Evolutionary conservation across 1,139 yeast genomes (phyloP).

Genomic region (Saccharomyces hybrid): DNA sequence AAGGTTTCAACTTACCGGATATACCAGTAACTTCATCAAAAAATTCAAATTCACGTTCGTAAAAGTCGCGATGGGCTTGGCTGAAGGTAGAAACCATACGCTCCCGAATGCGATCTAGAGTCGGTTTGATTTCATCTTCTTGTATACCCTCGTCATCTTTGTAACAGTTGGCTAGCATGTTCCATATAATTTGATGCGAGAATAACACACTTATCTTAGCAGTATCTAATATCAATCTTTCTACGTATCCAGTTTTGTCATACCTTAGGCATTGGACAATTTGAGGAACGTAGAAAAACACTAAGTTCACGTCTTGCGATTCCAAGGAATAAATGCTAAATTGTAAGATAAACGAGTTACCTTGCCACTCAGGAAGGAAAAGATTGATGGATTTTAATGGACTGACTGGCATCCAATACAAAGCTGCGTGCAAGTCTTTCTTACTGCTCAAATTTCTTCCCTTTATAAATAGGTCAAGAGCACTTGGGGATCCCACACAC

Average conservation of each 20-base stretch:
- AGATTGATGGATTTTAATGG: slow-evolving; percentile 84
- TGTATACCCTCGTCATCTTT: slow-evolving; percentile 77
- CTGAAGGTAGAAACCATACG: slow-evolving; percentile 59
- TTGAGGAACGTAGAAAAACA: slow-evolving; percentile 96
- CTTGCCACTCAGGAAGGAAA: slow-evolving; percentile 69
- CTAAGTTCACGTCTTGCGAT: slow-evolving; percentile 75
- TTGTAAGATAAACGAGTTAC: slow-evolving; percentile 65
- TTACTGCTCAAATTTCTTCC: slow-evolving; percentile 31
- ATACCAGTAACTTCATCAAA: slow-evolving; percentile 88
- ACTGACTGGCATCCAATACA: slow-evolving; percentile 69
- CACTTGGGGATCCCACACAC: slow-evolving; percentile 55
- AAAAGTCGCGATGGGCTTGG: slow-evolving; percentile 54
- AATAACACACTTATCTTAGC: slow-evolving; percentile 85
- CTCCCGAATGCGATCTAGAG: slow-evolving; percentile 64
- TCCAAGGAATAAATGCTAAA: slow-evolving; percentile 88
- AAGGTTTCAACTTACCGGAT: slow-evolving; percentile 91
- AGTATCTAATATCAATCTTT: slow-evolving; percentile 81
- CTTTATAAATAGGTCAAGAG: slow-evolving; percentile 52
- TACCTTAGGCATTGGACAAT: slow-evolving; percentile 86
- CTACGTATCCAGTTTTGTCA: slow-evolving; percentile 78
- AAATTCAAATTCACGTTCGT: slow-evolving; percentile 78
- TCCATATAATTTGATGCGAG: slow-evolving; percentile 98
- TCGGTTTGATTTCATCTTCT: slow-evolving; percentile 81
- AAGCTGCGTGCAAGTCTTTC: slow-evolving; percentile 32
- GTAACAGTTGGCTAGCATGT: slow-evolving; percentile 86